Conservation (phyloP, 345 rosid species). For the Aquilaria sinensis region DNA sequence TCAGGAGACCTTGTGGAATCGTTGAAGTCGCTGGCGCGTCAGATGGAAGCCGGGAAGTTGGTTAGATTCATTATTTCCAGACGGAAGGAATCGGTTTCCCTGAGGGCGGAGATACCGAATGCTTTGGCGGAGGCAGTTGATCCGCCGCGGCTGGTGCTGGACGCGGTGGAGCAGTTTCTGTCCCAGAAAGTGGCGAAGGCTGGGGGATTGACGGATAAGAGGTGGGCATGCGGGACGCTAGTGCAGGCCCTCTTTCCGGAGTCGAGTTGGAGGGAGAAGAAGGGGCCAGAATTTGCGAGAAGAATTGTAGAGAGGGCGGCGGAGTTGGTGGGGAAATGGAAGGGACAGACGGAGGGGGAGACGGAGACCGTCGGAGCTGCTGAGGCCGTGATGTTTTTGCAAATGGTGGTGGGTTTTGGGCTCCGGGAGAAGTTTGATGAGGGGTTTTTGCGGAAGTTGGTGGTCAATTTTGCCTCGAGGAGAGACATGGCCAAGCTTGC, state of each 20-base stretch:
- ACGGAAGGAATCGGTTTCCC: constrained; percentile 40
- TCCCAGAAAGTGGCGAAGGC: constrained; percentile 23
- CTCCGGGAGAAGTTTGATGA: constrained; percentile 37
- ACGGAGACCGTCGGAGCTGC: constrained; percentile 35
- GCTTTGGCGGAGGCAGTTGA: constrained; percentile 45
- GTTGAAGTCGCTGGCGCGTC: constrained; percentile 28
- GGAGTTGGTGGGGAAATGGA: constrained; percentile 35
- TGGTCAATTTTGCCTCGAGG: constrained; percentile 38
- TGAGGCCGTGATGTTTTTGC: constrained; percentile 54
- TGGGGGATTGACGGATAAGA: constrained; percentile 45
- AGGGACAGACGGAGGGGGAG: constrained; percentile 20
- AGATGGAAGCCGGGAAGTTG: constrained; percentile 39
- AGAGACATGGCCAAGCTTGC: constrained; percentile 59
- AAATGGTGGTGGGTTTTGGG: constrained; percentile 41
- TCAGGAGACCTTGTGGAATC: constrained; percentile 19
- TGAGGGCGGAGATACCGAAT: constrained; percentile 35
- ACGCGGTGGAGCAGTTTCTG: constrained; percentile 50
- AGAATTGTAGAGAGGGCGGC: constrained; percentile 33
- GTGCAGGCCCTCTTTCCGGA: constrained; percentile 49
- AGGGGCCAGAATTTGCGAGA: constrained; percentile 25
- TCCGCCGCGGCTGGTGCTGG: constrained; percentile 38
- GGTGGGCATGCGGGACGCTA: constrained; percentile 55
- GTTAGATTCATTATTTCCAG: constrained; percentile 30
- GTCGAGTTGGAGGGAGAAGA: constrained; percentile 3
- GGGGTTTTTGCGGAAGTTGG: constrained; percentile 40